Base-by-base conservation (phyloP, 805 yeast species). In the Ogataea ramenticola region DNA sequence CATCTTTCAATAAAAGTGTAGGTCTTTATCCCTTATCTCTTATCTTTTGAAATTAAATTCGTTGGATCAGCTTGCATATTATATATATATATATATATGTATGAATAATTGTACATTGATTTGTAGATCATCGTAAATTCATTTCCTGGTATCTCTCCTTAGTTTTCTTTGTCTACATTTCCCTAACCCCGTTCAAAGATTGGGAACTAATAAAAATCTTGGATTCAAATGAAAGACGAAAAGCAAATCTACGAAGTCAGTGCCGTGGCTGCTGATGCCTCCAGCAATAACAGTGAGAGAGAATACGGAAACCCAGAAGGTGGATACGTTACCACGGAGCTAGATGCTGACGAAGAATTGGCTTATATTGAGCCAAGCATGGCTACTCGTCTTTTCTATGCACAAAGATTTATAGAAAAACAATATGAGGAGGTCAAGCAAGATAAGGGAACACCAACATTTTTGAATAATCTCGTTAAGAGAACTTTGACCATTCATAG, bases 401-500 rank as follows among this genome's bases (percentile, higher is more conserved):
- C 58, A 30, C 58, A 54, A 30, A 43, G 54, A 36, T 52, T 24
- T 24, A 43, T 52, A 20, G 55, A 52, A 26, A 12, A 36, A 12
- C 58, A 54, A 35, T 49, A 51, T 33, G 36, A 43, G 2, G 51
- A 48, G n/a, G 47, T 39, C 12, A n/a, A 32, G 3, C 10, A 36
- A 3, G 51, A 39, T 33, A 38, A 17, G 16, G 29, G 35, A 5
- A 6, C 37, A 16, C 33, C 45, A 44, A 47, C 50, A 8, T 10
- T 30, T 20, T 36, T 46, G 45, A 45, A 52, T 38, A 22, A 33
- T 5, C 40, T 42, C 39, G 39, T 50, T 20, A 39, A 42, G 30
- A 49, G 37, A 16, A 20, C 36, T 14, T 39, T 45, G 10, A 43
- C 43, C 12, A 46, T 53, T 31, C 22, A 43, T 16, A 33, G 32